Evolutionary conservation across 495 filamentous ascomycete genomes (phyloP).

Genomic region (Lentithecium fluviatile): DNA sequence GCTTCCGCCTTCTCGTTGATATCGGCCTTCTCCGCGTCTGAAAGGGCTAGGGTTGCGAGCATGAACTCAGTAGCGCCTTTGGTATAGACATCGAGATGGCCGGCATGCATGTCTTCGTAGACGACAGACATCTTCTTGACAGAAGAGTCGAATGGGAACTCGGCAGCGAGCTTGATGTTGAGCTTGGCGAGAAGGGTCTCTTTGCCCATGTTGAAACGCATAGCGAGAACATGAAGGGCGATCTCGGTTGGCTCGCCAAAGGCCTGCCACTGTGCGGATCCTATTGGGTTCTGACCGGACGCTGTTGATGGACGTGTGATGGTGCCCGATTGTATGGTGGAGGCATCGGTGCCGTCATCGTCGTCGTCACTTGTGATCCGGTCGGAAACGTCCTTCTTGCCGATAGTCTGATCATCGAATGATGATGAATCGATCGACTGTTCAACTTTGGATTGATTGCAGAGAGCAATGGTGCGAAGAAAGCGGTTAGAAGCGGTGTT

Average conservation of each 20-base stretch:
- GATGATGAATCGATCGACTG: background rate
- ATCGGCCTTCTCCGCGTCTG: conserved; percentile 40
- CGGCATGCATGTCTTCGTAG: conserved; percentile 43
- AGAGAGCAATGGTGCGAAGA: conserved; percentile 36
- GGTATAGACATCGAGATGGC: conserved; percentile 49
- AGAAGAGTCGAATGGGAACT: conserved; percentile 60
- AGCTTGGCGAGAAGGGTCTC: conserved; percentile 50
- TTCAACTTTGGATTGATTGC: conserved; percentile 35
- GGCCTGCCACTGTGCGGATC: conserved; percentile 45
- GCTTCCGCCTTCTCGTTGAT: conserved; percentile 49
- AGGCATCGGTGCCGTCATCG: conserved; percentile 15
- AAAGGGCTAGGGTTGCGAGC: conserved; percentile 47
- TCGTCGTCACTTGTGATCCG: conserved; percentile 27
- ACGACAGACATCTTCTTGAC: conserved; percentile 59
- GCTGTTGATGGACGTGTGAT: conserved; percentile 18
- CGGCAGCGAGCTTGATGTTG: conserved; percentile 44
- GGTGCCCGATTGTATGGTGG: conserved; percentile 11
- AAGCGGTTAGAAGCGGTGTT: conserved; percentile 39
- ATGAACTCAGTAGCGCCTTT: conserved; percentile 60
- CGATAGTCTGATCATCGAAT: background rate
- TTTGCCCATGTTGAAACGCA: conserved; percentile 50
- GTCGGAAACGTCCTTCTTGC: background rate
- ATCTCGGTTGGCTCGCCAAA: conserved; percentile 57
- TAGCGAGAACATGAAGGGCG: conserved; percentile 53
- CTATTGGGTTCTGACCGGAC: conserved; percentile 1